These are phyloP conservation scores for Metarhizium humberi DNA, from an alignment of 2,329 filamentous ascomycete genomes.

Conservation along the genomic window DNA sequence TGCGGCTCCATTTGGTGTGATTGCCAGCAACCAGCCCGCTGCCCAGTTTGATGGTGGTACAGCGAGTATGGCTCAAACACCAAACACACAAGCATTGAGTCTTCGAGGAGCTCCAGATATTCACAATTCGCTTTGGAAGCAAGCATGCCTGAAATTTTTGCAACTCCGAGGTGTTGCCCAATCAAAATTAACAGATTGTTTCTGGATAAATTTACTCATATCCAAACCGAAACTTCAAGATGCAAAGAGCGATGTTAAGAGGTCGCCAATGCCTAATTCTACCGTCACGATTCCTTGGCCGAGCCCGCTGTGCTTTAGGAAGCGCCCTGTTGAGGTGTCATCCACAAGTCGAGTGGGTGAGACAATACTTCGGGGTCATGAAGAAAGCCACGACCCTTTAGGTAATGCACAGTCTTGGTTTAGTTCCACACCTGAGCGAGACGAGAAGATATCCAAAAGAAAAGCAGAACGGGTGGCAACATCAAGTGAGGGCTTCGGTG, in stretches of 20 bases:
- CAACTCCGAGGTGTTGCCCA: slow-evolving; percentile 39
- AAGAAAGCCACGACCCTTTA: slow-evolving; percentile 39
- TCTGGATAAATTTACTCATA: slow-evolving; percentile 44
- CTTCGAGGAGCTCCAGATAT: slow-evolving; percentile 30
- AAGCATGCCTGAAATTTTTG: slow-evolving; percentile 39
- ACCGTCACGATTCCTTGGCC: slow-evolving; percentile 43
- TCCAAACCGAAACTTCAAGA: slow-evolving; percentile 35
- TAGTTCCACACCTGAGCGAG: slow-evolving; percentile 31
- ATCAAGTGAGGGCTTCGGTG: slow-evolving; percentile 31
- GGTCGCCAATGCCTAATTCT: slow-evolving; percentile 24
- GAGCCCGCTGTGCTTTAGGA: slow-evolving; percentile 42
- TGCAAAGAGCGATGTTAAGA: slow-evolving; percentile 30
- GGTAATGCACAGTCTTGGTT: slow-evolving; percentile 41
- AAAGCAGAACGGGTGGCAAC: slow-evolving; percentile 39
- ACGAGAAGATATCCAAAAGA: slow-evolving; percentile 36
- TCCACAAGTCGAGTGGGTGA: slow-evolving; percentile 31
- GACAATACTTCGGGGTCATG: slow-evolving; percentile 24
- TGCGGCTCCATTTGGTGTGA: slow-evolving; percentile 43
- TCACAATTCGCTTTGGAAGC: slow-evolving; percentile 37
- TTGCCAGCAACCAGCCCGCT: slow-evolving; percentile 18
- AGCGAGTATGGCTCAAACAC: slow-evolving; percentile 37
- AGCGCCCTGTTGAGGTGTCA: slow-evolving; percentile 31
- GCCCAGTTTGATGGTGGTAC: slow-evolving; percentile 13
- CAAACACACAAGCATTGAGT: slow-evolving; percentile 40
- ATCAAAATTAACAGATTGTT: slow-evolving; percentile 30